Base-by-base conservation (phyloP, 495 filamentous ascomycete genomes). In the Xylaria bambusicola region DNA sequence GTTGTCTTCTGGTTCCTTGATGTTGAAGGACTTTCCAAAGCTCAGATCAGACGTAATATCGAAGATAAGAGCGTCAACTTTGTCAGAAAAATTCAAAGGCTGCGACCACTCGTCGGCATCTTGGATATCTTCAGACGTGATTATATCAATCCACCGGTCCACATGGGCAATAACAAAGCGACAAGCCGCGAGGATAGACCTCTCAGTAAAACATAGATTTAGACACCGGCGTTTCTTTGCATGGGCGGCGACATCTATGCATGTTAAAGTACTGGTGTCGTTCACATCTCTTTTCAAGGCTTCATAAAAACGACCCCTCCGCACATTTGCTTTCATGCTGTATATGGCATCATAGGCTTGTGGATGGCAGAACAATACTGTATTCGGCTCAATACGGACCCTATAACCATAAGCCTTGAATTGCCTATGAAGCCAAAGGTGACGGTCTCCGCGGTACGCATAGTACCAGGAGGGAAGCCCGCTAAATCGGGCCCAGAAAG, bases 1-100 rank as follows among this genome's bases (percentile, higher is more conserved):
- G 45, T 68, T 70, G 4, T 67, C 54, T 12, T 55, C 62, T 13
- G 71, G 69, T 27, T 73, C 67, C 52, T 72, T 73, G 10, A 80
- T 79, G 60, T 83, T 72, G 55, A 82, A 81, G 46, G 78, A 81
- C 62, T 76, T 80, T 1, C 79, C 79, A 63, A 82, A 82, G 48
- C 80, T 78, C 12, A 82, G 56, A 64, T 82, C 80, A 1, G 78
- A 78, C 60, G 72, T 60, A 27, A 72, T 63, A 51, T 73, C 71
- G 36, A 72, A 66, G 0, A 61, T 54, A 2, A 73, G 63, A 18
- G 44, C 35, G 13, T 63, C 56, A n/a, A 66, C 44, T 38, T 47
- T 53, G 9, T 71, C 57, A 1, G 66, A 52, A 17, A 76, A 47
- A 13, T 69, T 55, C 12, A 65, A 55, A 2, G 69, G 49, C 1